Evolutionary conservation across 106 monocot genomes (phyloP).

Genomic region (Phalaenopsis equestris): DNA sequence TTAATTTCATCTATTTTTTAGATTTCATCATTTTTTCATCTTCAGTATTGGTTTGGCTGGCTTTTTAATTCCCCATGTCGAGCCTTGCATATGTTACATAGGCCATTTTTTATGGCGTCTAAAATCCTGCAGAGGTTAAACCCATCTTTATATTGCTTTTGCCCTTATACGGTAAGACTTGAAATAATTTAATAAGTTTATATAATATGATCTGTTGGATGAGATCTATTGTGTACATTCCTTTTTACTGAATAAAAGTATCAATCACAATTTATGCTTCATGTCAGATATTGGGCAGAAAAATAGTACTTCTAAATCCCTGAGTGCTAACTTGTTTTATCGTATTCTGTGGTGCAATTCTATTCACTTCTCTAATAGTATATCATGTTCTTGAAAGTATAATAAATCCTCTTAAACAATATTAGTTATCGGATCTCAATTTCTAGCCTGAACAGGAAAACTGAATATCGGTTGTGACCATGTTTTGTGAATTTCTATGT

Average conservation of each 20-base stretch:
- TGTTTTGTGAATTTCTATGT: not conserved
- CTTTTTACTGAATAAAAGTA: not conserved
- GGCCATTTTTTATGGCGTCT: too few species aligned
- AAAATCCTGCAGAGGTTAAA: too few species aligned
- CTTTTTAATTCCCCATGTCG: too few species aligned
- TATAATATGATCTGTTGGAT: too few species aligned
- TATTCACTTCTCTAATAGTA: not conserved
- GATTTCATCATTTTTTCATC: too few species aligned
- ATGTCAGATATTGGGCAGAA: not conserved
- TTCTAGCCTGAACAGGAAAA: not conserved
- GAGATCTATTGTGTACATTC: not conserved
- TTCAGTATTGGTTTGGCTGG: too few species aligned
- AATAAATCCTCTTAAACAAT: not conserved
- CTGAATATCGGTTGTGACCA: not conserved
- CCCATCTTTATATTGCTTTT: too few species aligned
- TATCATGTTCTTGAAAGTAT: not conserved
- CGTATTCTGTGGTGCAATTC: not conserved
- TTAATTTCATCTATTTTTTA: too few species aligned
- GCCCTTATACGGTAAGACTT: too few species aligned
- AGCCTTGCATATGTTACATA: too few species aligned
- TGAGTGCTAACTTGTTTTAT: too few species aligned
- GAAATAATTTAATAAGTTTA: too few species aligned
- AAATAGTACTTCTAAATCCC: not conserved
- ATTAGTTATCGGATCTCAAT: not conserved
- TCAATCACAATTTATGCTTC: not conserved